These are phyloP conservation scores for Mitragyna speciosa DNA, from an alignment of 257 asterid species.

Conservation along the genomic window DNA sequence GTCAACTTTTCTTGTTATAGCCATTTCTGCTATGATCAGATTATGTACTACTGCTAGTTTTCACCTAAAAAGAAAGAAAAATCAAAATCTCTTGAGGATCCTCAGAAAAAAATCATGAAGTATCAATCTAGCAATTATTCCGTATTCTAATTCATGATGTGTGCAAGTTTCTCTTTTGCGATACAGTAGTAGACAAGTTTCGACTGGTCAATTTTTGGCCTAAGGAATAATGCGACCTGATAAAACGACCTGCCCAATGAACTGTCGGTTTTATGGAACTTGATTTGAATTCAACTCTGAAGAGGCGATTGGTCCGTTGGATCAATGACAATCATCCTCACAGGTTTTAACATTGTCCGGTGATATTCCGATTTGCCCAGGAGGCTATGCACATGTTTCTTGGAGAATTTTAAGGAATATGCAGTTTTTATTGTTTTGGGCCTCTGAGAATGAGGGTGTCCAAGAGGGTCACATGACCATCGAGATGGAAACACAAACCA, in stretches of 20 bases:
- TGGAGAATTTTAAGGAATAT: not conserved
- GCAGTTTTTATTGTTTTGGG: not conserved
- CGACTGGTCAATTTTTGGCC: conserved; percentile 21
- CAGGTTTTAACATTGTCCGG: not conserved
- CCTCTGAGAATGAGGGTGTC: not conserved
- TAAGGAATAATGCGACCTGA: not conserved
- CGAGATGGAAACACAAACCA: too few species aligned
- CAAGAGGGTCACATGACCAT: not conserved
- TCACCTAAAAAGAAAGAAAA: not conserved
- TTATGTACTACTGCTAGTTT: not conserved
- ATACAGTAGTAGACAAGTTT: not conserved
- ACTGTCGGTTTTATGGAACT: not conserved
- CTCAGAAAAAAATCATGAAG: conserved; percentile 15
- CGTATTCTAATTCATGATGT: not conserved
- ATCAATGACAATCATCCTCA: not conserved
- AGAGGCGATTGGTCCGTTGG: not conserved
- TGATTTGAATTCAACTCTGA: not conserved
- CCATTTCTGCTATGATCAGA: conserved; percentile 15
- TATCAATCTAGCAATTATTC: conserved; percentile 4
- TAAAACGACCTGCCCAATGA: conserved; percentile 9
- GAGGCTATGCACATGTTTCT: not conserved
- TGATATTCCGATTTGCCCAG: not conserved
- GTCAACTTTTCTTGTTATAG: conserved; percentile 29
- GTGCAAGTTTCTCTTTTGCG: not conserved
- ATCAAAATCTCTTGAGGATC: conserved; percentile 15